Evolutionary conservation across 2,329 filamentous ascomycete genomes (phyloP).

Genomic region (Ophiostoma australiae): DNA sequence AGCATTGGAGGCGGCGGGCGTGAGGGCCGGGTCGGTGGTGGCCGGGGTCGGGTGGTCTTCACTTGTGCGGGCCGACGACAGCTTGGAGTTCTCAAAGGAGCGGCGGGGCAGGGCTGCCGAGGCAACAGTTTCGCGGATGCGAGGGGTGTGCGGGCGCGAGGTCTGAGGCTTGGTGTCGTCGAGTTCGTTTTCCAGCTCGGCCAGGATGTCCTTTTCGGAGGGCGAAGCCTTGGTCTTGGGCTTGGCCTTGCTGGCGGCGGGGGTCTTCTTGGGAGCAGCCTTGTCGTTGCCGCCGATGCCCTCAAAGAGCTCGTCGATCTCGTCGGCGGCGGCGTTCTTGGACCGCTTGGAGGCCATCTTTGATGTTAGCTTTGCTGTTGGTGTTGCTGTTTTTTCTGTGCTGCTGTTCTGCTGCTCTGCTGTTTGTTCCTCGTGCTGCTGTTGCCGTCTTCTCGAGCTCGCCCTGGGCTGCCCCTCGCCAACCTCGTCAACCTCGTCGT

Average conservation of each 20-base stretch:
- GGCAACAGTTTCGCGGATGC: conserved; percentile 51
- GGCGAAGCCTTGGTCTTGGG: conserved; percentile 45
- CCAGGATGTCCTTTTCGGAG: conserved; percentile 69
- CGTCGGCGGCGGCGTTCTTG: conserved; percentile 54
- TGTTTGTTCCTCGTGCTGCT: background rate
- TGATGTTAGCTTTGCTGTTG: background rate
- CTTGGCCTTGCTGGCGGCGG: conserved; percentile 38
- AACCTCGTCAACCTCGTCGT: background rate
- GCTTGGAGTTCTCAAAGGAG: conserved; percentile 25
- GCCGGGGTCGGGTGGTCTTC: conserved; percentile 43
- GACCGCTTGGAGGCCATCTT: conserved; percentile 57
- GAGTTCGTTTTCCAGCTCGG: conserved; percentile 76
- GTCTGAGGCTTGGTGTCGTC: conserved; percentile 59
- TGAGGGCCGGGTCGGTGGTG: conserved; percentile 33
- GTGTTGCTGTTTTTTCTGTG: background rate
- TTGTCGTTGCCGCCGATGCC: conserved; percentile 48
- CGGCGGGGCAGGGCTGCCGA: conserved; percentile 40
- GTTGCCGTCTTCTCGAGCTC: background rate
- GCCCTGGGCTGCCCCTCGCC: background rate
- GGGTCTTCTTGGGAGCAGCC: conserved; percentile 34
- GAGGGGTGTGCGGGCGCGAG: conserved; percentile 78
- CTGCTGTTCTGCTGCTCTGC: background rate
- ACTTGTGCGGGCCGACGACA: conserved; percentile 51
- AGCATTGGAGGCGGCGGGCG: conserved; percentile 25
- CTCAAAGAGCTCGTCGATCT: conserved; percentile 62